phyloP scores from a whole-genome alignment of 31 red algal species.

The Endocladia muricata region DNA sequence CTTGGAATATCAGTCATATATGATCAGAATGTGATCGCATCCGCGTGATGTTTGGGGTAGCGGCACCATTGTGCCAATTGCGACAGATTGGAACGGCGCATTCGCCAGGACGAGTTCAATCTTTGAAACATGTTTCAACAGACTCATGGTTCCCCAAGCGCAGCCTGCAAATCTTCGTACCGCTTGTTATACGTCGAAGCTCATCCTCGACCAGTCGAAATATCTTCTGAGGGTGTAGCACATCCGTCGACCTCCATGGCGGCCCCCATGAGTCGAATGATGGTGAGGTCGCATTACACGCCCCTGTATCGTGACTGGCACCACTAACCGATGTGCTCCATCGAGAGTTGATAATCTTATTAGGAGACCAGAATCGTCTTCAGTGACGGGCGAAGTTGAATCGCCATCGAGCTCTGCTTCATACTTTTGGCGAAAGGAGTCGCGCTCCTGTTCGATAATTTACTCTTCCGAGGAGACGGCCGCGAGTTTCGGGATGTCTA shows the following conservation, averaged over 20 bases:
- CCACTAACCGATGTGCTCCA: not conserved
- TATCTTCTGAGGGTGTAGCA: not conserved
- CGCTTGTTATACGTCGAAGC: constrained; percentile 3
- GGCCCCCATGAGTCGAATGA: not conserved
- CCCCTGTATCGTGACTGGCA: not conserved
- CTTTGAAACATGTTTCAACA: not conserved
- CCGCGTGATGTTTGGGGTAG: too few species aligned
- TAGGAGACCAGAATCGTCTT: not conserved
- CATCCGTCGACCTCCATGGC: not conserved
- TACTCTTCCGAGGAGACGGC: not conserved
- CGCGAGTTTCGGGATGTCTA: not conserved
- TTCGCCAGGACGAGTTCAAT: constrained; percentile 19
- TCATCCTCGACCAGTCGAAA: constrained; percentile 7
- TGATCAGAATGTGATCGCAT: too few species aligned
- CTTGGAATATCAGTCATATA: too few species aligned
- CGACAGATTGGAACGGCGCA: constrained; percentile 7
- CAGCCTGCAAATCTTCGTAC: not conserved
- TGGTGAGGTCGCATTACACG: constrained; percentile 2
- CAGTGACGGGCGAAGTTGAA: not conserved
- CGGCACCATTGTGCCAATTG: too few species aligned
- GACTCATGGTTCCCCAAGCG: not conserved
- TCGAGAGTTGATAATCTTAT: not conserved
- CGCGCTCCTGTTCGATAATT: not conserved
- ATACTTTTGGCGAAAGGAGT: not conserved
- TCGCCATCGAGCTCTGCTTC: not conserved